Evolutionary conservation across 148 eudicot genomes (phyloP), one percentile per base, ranked within the genome.

Genomic region (Limonium bicolor): DNA sequence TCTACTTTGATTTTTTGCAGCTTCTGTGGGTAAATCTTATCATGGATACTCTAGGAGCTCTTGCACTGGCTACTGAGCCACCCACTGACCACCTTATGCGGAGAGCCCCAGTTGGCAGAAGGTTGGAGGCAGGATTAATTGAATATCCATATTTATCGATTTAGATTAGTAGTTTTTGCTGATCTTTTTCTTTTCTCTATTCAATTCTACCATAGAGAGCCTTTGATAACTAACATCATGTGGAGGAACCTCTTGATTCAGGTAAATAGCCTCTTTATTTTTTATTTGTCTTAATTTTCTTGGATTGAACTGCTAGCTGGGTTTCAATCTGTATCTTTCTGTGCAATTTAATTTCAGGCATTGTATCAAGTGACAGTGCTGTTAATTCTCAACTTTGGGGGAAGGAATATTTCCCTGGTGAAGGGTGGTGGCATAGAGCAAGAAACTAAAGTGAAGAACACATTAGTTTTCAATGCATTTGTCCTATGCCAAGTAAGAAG

Each of bases 11-110:
- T 19, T 39, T 51, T 36, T 15, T 62, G 53, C 68, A 87, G 96
- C 96, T 87, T 62, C 69, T 87, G 27, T 87, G 96, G 96, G 96
- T 87, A 11, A 87, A 87, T 63, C 78, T 87, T 23, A 87, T 87
- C 60, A 87, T 87, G 96, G 96, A 87, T 55, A 87, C 96, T 53
- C 71, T 87, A 36, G 96, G 94, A 71, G 96, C 96, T 27, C 68
- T 87, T 56, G 96, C 96, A 21, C 50, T 87, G 55, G 96, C 96
- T 41, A 87, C 96, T 32, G 96, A 87, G 62, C 88, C 96, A 38
- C 96, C 96, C 23, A 87, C 96, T 19, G 77, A 87, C 64, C 80
- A 69, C 51, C 86, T 87, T 28, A 87, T 87, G 96, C 67, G 62
- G 20, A 62, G 96, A 62, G 15, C 82, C 61, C 96, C 96, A 10